Conservation (phyloP, 192 early-diverging fungal genomes). For the Chytriomyces confervae region DNA sequence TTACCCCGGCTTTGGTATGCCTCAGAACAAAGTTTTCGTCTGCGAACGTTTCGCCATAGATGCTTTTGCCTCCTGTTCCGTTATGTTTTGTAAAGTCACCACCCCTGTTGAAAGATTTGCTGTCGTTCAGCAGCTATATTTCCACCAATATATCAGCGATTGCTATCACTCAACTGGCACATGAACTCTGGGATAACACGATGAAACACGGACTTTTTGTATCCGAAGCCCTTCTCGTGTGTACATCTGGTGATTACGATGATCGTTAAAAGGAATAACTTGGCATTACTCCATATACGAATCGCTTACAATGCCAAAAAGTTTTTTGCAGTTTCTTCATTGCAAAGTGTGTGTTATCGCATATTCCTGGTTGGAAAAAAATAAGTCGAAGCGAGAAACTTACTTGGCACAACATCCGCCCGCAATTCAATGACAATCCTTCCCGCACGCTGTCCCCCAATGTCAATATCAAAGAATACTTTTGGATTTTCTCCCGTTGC, state of each 20-base stretch:
- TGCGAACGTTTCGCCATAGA: constrained; percentile 80
- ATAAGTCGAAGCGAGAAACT: constrained; percentile 39
- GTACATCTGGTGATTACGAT: constrained; percentile 97
- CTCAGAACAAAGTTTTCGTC: constrained; percentile 71
- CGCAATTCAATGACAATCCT: constrained; percentile 64
- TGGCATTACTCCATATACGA: not conserved
- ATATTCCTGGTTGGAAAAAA: not conserved
- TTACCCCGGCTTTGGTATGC: constrained; percentile 57
- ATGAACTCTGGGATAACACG: constrained; percentile 78
- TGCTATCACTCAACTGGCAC: constrained; percentile 42
- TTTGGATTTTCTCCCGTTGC: constrained; percentile 37
- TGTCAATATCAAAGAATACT: constrained; percentile 72
- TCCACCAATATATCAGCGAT: not conserved
- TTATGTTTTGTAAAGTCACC: constrained; percentile 84
- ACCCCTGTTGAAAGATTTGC: constrained; percentile 55
- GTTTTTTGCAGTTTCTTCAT: constrained; percentile 80
- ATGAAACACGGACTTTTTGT: constrained; percentile 79
- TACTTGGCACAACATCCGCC: constrained; percentile 57
- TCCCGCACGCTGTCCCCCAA: constrained; percentile 53
- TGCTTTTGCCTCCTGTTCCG: constrained; percentile 90
- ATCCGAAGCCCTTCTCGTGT: constrained; percentile 85
- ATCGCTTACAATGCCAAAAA: constrained; percentile 80
- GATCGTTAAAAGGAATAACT: constrained; percentile 62
- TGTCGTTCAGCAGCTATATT: not conserved
- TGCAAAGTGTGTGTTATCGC: constrained; percentile 7